Conservation (phyloP, 257 asterid genomes). For the Ilex asprella region DNA sequence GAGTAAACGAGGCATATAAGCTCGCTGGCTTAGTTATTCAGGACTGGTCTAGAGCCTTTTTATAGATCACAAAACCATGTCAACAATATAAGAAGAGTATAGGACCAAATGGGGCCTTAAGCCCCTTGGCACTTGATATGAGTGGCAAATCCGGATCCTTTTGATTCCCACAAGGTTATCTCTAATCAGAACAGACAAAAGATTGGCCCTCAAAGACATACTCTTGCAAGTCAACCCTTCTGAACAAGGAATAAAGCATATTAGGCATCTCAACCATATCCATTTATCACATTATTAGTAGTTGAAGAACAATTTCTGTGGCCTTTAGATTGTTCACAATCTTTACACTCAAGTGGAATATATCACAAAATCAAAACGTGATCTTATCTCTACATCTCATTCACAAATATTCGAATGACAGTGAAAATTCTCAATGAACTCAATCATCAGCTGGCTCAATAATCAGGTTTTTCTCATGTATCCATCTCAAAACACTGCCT, state of each 20-base stretch:
- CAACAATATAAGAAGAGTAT: slow-evolving; percentile 6
- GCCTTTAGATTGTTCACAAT: slow-evolving; percentile 8
- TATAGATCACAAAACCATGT: slow-evolving; percentile 24
- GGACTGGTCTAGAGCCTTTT: slow-evolving; percentile 21
- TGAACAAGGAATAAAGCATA: slow-evolving; percentile 47
- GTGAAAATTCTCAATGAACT: no score
- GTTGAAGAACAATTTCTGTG: slow-evolving; percentile 3
- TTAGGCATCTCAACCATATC: slow-evolving; percentile 19
- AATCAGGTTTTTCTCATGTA: no score
- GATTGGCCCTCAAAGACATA: slow-evolving; percentile 18
- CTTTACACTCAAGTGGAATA: not conserved
- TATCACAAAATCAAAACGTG: no score
- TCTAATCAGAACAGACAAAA: not conserved
- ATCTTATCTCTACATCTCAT: no score
- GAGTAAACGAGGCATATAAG: not conserved
- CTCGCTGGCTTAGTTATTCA: slow-evolving; percentile 8
- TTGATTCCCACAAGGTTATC: slow-evolving; percentile 30
- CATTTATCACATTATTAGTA: slow-evolving; percentile 7
- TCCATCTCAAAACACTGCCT: no score
- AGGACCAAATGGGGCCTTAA: slow-evolving; percentile 26
- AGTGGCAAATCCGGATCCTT: slow-evolving; percentile 30
- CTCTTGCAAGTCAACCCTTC: slow-evolving; percentile 43
- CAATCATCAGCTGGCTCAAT: no score
- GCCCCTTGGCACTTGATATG: slow-evolving; percentile 2
- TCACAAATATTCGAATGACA: no score